Evolutionary conservation across 441 rosid species (phyloP), one percentile per base, ranked within the genome.

Genomic region (Adansonia gregorii): DNA sequence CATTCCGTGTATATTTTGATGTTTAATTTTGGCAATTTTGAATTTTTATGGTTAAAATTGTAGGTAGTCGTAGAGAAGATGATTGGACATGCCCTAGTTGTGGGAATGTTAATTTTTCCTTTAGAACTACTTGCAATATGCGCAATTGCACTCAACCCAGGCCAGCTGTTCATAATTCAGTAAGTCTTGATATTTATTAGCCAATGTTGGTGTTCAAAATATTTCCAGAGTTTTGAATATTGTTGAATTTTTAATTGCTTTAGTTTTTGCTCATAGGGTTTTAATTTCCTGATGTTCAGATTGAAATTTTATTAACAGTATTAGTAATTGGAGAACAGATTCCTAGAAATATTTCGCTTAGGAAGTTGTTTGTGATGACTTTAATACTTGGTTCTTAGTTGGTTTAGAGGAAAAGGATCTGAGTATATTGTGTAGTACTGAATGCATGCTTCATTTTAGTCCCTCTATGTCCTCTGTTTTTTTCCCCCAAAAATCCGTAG

Each of bases 61-160:
- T 75, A 96, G 99, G 99, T 45, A 90, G 99, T 66, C 94, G 99
- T 8, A 89, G 99, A 85, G 99, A 96, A 79, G 98, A 94, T 85
- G 99, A 96, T 79, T 96, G 99, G 99, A 96, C 97, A 46, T 96
- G 99, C 55, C 98, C 98, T 5, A 94, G 97, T 76, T 96, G 99
- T 79, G 98, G 97, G 71, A 96, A 96, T 82, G 99, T 93, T 76
- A 96, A 96, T 73, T 96, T 96, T 83, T 93, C 99, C 10, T 96
- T 96, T 76, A 87, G 98, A 88, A 96, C 97, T 39, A 94, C 98
- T 63, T 96, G 99, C 83, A 96, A 96, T 78, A 96, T 96, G 99
- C 98, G 98, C 39, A 96, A 94, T 81, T 96, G 99, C 73, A 92
- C 98, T 56, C 98, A 94, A 77, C 90, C 98, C 17, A 86, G 99